Percentiles rank a stretch among this genome's conserved stretches.
phyloP scores from a whole-genome alignment of 1,284 basidiomycete genomes.

The Microbotryomycetes sp. region DNA sequence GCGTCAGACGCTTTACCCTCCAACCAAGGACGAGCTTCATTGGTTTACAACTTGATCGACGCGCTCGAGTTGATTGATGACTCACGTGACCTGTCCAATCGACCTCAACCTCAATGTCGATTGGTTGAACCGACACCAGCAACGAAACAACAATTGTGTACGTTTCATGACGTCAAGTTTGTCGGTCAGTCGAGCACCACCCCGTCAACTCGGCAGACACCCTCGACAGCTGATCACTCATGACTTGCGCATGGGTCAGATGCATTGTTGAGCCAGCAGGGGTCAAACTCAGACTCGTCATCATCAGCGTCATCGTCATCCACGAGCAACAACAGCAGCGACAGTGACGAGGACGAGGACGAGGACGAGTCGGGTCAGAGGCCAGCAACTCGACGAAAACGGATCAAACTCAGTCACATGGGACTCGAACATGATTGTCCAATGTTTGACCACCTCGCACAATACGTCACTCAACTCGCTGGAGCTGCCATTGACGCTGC shows the following conservation, averaged over 20 bases:
- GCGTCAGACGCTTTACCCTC: constrained; percentile 67
- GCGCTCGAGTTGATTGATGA: no score
- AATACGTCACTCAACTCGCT: constrained; percentile 65
- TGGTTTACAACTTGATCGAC: constrained; percentile 67
- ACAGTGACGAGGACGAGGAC: no score
- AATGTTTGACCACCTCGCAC: constrained; percentile 58
- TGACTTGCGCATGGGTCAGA: neutral
- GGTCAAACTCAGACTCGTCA: neutral
- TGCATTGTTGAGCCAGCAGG: constrained; percentile 41
- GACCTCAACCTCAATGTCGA: constrained; percentile 11
- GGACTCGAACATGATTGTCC: constrained; percentile 66
- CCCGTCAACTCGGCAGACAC: neutral
- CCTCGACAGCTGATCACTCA: neutral
- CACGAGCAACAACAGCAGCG: no score
- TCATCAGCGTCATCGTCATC: neutral
- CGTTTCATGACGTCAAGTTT: constrained; percentile 46
- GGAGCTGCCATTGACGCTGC: constrained; percentile 71
- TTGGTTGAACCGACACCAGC: constrained; percentile 37
- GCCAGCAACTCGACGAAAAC: no score
- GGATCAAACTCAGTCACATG: constrained; percentile 40
- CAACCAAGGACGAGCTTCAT: constrained; percentile 67
- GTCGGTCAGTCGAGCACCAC: constrained; percentile 31
- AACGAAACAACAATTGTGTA: constrained; percentile 38
- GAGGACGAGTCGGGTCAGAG: no score
- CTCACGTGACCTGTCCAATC: no score